Conservation (phyloP, 2,329 filamentous ascomycete species). For the Penicillium janthinellum region DNA sequence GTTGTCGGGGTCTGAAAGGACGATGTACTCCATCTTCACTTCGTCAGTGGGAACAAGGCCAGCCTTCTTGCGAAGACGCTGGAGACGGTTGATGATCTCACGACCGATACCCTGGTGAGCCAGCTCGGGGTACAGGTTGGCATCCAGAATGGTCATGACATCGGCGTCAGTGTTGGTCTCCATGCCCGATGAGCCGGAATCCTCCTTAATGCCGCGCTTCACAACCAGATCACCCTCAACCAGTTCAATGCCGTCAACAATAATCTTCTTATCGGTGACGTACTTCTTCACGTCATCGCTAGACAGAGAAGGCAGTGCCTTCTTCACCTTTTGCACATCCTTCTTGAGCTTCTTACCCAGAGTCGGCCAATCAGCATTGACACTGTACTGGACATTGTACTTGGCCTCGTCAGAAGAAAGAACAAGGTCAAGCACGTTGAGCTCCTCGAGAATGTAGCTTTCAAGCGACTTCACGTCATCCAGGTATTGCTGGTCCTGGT, state of each 20-base stretch:
- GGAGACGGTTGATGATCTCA: slow-evolving; percentile 91
- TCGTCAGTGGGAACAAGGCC: slow-evolving; percentile 90
- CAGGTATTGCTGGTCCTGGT: slow-evolving; percentile 78
- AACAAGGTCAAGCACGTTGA: slow-evolving; percentile 85
- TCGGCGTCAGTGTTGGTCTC: slow-evolving; percentile 89
- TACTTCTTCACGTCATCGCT: slow-evolving; percentile 82
- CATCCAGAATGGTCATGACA: slow-evolving; percentile 87
- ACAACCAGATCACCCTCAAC: slow-evolving; percentile 81
- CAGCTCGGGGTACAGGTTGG: slow-evolving; percentile 78
- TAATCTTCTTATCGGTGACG: slow-evolving; percentile 70
- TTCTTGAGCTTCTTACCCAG: slow-evolving; percentile 98
- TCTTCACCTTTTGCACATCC: slow-evolving; percentile 87
- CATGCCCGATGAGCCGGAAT: slow-evolving; percentile 69
- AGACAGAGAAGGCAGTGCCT: slow-evolving; percentile 76
- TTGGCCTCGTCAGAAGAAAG: slow-evolving; percentile 83
- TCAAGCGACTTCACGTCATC: slow-evolving; percentile 84
- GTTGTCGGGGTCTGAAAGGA: slow-evolving; percentile 76
- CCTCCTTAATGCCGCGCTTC: slow-evolving; percentile 74
- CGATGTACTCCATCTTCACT: slow-evolving; percentile 88
- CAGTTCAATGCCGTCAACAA: slow-evolving; percentile 83
- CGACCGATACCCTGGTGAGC: slow-evolving; percentile 85
- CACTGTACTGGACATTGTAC: slow-evolving; percentile 90
- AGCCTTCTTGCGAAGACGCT: slow-evolving; percentile 90
- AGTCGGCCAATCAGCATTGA: slow-evolving; percentile 87
- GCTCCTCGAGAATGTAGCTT: slow-evolving; percentile 85